Conservation (phyloP, 176 grass and related monocot species). For the Lolium perenne region DNA sequence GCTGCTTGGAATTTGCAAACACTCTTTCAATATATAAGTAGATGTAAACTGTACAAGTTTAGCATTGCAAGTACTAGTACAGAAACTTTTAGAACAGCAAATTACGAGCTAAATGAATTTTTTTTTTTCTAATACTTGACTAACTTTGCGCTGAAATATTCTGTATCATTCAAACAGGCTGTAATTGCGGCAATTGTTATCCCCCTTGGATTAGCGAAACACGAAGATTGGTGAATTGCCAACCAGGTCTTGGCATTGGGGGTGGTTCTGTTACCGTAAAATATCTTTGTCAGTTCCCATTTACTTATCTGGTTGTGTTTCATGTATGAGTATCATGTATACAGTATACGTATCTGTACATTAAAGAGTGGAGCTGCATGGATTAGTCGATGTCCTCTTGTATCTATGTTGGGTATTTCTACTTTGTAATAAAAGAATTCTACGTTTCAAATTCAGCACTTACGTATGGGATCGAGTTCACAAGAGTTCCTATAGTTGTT, state of each 20-base stretch:
- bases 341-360: slow-evolving; percentile 35
- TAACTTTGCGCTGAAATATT: slow-evolving; percentile 10
- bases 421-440: not conserved
- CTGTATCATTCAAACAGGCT: slow-evolving; percentile 54
- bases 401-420: slow-evolving; percentile 21
- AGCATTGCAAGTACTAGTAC: not conserved
- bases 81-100: not conserved
- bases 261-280: not conserved
- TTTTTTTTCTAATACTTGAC: not conserved
- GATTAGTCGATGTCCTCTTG: not conserved
- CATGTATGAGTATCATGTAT: slow-evolving; percentile 14
- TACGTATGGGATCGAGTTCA: not conserved
- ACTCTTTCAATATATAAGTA: not conserved
- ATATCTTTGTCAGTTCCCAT: not conserved
- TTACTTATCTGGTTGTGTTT: not conserved
- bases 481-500: not conserved
- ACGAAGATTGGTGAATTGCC: slow-evolving; percentile 52
- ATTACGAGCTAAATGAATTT: not conserved
- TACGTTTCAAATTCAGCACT: not conserved
- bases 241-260: slow-evolving; percentile 2
- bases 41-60: not conserved
- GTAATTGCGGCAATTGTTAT: slow-evolving; percentile 65
- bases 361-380: slow-evolving; percentile 6
- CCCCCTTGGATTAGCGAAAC: slow-evolving; percentile 61
- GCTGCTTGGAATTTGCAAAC: not conserved